These are phyloP conservation scores for Pseudogymnoascus verrucosus DNA, from an alignment of 2,329 filamentous ascomycete genomes.

Conservation along the genomic window DNA sequence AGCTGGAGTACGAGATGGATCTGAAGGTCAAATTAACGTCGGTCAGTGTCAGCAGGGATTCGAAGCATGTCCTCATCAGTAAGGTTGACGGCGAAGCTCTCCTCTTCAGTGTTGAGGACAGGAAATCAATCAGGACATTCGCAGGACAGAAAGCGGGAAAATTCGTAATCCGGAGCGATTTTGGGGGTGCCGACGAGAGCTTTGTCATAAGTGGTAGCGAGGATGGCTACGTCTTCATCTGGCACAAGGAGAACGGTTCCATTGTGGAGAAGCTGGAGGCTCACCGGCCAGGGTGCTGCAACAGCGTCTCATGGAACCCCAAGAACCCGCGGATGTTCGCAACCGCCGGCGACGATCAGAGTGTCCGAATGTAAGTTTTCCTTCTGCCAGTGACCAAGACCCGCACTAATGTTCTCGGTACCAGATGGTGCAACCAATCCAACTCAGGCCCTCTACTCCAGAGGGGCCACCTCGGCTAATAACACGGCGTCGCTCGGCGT, in stretches of 20 bases:
- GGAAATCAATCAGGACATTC: conserved; percentile 65
- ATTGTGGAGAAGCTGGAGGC: conserved; percentile 69
- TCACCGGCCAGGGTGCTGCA: conserved; percentile 69
- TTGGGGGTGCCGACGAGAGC: conserved; percentile 85
- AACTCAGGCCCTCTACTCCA: neutral
- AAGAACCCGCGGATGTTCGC: conserved; percentile 76
- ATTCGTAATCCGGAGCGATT: conserved; percentile 72
- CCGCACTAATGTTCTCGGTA: neutral
- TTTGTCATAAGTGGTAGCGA: conserved; percentile 91
- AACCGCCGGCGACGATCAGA: conserved; percentile 80
- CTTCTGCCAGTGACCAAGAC: neutral
- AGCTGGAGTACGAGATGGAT: conserved; percentile 67
- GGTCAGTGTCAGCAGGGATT: conserved; percentile 73
- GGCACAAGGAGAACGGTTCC: conserved; percentile 76
- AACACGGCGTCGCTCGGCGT: neutral
- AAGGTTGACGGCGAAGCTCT: conserved; percentile 69
- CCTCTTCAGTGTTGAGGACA: conserved; percentile 68
- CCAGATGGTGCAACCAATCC: neutral
- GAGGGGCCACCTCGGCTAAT: neutral
- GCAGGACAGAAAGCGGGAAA: conserved; percentile 66
- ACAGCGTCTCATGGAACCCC: conserved; percentile 85
- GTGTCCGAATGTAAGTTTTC: conserved; percentile 70
- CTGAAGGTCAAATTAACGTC: conserved; percentile 66
- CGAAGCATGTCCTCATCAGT: conserved; percentile 73
- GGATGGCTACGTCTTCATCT: conserved; percentile 71